These are phyloP conservation scores for Cercospora berteroae DNA, from an alignment of 2,329 filamentous ascomycete species.

Conservation along the genomic window DNA sequence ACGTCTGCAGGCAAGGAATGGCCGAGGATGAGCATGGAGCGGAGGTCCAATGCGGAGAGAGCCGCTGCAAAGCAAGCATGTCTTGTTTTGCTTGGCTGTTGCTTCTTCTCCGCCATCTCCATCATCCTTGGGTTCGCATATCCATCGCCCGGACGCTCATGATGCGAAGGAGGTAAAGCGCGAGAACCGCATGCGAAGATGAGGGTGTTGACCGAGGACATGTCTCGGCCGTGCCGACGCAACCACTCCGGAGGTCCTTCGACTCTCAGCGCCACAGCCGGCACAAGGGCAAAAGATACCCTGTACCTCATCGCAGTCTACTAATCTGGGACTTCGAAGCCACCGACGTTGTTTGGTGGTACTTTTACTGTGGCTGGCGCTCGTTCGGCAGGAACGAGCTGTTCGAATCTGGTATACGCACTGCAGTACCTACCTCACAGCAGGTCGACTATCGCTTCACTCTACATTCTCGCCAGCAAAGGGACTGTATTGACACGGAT, in stretches of 20 bases:
- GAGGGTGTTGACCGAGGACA: background rate
- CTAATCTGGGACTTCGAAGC: background rate
- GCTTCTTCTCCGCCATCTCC: background rate
- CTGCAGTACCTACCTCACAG: background rate
- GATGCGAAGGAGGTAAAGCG: background rate
- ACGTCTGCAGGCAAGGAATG: background rate
- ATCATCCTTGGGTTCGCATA: background rate
- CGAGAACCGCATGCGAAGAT: background rate
- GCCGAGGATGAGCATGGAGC: background rate
- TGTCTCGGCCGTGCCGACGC: background rate
- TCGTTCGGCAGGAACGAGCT: background rate
- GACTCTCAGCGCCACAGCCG: background rate
- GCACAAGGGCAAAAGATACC: background rate
- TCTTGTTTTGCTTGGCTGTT: background rate
- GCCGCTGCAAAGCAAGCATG: background rate
- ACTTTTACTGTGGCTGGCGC: background rate
- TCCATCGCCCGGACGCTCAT: background rate
- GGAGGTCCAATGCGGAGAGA: background rate
- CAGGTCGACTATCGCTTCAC: background rate
- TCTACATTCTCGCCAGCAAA: background rate
- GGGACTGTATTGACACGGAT: background rate
- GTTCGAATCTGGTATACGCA: background rate
- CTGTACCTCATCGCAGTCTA: background rate
- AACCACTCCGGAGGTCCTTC: background rate
- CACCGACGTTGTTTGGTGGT: background rate